A percentile compares a stretch with the other conserved stretches of the same genome.
These are phyloP conservation scores for Epichloe sp. DNA, from an alignment of 2,329 filamentous ascomycete species.

Conservation along the genomic window DNA sequence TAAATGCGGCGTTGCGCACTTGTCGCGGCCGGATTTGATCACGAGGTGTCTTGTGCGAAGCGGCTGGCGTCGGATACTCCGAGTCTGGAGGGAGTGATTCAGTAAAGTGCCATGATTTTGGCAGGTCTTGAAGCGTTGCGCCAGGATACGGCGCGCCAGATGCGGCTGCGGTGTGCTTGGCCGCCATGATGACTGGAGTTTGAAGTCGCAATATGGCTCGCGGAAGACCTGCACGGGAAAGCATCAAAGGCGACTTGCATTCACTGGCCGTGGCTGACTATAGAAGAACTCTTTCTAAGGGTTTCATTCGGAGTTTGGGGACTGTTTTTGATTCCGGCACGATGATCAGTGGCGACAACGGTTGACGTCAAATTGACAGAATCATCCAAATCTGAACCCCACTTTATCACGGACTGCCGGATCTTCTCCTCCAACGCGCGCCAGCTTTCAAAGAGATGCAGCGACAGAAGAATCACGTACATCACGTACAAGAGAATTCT, in stretches of 20 bases:
- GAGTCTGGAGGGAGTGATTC: constrained; percentile 63
- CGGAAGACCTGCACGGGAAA: constrained; percentile 18
- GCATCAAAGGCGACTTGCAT: constrained; percentile 19
- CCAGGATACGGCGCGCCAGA: neutral
- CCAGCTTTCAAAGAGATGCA: too few species aligned
- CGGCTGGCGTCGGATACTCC: constrained; percentile 64
- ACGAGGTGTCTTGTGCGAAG: constrained; percentile 70
- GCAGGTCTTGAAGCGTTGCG: constrained; percentile 38
- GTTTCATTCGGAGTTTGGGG: neutral
- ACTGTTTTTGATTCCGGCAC: neutral
- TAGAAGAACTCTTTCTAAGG: neutral
- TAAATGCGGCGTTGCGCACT: constrained; percentile 77
- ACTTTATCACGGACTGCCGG: too few species aligned
- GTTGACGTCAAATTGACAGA: too few species aligned
- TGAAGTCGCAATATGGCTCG: constrained; percentile 17
- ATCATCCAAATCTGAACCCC: too few species aligned
- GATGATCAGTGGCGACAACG: too few species aligned
- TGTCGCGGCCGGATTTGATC: constrained; percentile 64
- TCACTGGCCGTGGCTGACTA: neutral
- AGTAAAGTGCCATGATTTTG: constrained; percentile 53
- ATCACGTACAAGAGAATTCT: too few species aligned
- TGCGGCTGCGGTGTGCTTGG: constrained; percentile 18
- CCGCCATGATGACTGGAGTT: constrained; percentile 18
- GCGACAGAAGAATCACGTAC: too few species aligned
- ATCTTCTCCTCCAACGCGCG: too few species aligned